phyloP scores from a whole-genome alignment of 148 eudicot species.

The Rhododendron molle region DNA sequence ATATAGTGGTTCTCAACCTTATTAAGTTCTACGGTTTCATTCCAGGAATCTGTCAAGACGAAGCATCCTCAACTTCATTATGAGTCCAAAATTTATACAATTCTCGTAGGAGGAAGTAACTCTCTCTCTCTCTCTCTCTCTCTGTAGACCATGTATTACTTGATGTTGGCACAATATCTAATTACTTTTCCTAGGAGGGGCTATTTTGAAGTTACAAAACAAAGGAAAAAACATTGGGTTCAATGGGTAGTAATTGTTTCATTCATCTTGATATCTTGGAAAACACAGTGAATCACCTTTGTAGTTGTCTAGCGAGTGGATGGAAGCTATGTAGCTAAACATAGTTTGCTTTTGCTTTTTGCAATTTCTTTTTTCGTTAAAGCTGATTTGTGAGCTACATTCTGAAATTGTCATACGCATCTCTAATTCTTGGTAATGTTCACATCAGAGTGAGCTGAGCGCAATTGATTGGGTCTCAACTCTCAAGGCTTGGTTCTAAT shows the following conservation, averaged over 20 bases:
- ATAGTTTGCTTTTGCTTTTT: background rate
- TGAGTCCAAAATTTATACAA: conserved; percentile 87
- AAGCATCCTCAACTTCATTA: conserved; percentile 97
- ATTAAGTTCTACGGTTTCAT: conserved; percentile 8
- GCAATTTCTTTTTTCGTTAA: background rate
- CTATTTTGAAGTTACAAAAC: background rate
- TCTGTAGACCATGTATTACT: background rate
- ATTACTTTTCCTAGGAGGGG: background rate
- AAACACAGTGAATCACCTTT: background rate
- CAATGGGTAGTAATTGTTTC: background rate
- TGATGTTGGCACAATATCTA: background rate
- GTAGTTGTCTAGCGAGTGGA: background rate
- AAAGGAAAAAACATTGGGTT: background rate
- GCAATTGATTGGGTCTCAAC: background rate
- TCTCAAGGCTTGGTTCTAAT: background rate
- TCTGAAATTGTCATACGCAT: background rate
- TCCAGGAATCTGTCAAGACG: conserved; percentile 88
- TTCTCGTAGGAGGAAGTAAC: conserved; percentile 98
- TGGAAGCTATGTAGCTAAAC: background rate
- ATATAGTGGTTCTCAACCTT: conserved; percentile 3
- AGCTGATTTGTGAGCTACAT: background rate
- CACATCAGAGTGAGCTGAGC: background rate
- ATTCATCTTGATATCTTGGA: background rate
- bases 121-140: conserved; percentile 7
- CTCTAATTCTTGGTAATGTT: background rate